Evolutionary conservation across 2,329 filamentous ascomycete genomes (phyloP).

Genomic region (Gremmenia infestans): DNA sequence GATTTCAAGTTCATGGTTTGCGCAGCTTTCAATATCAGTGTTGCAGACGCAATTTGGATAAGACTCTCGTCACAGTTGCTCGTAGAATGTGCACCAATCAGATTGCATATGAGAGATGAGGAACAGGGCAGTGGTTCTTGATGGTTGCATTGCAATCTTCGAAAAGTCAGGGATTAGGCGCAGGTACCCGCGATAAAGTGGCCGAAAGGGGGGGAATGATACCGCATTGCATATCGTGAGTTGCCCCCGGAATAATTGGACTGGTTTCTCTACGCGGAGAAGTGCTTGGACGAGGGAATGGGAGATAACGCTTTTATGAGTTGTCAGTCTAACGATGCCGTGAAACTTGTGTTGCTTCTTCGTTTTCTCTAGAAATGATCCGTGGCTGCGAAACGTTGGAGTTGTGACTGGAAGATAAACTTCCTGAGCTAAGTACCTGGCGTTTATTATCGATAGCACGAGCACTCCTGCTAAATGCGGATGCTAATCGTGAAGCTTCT

Average conservation of each 20-base stretch:
- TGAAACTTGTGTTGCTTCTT: not conserved
- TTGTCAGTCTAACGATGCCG: not conserved
- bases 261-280: not conserved
- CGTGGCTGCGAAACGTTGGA: not conserved
- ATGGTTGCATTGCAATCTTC: slow-evolving; percentile 2
- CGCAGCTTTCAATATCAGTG: not conserved
- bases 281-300: not conserved
- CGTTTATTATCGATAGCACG: too few relatives aligned
- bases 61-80: not conserved
- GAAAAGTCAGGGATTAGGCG: slow-evolving; percentile 2
- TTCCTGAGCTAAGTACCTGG: not conserved
- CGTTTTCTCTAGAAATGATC: not conserved
- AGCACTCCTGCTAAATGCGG: too few relatives aligned
- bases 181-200: slow-evolving; percentile 15
- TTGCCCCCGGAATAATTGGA: not conserved
- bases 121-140: slow-evolving; percentile 4
- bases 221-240: not conserved
- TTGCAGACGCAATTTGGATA: not conserved
- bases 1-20: not conserved
- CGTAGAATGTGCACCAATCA: not conserved
- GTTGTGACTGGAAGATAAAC: not conserved
- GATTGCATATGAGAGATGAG: slow-evolving; percentile 3
- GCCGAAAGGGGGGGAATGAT: slow-evolving; percentile 5
- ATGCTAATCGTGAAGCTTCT: too few relatives aligned
- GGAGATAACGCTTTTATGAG: not conserved